Evolutionary conservation across 495 filamentous ascomycete genomes (phyloP).

Genomic region (Clohesyomyces aquaticus): DNA sequence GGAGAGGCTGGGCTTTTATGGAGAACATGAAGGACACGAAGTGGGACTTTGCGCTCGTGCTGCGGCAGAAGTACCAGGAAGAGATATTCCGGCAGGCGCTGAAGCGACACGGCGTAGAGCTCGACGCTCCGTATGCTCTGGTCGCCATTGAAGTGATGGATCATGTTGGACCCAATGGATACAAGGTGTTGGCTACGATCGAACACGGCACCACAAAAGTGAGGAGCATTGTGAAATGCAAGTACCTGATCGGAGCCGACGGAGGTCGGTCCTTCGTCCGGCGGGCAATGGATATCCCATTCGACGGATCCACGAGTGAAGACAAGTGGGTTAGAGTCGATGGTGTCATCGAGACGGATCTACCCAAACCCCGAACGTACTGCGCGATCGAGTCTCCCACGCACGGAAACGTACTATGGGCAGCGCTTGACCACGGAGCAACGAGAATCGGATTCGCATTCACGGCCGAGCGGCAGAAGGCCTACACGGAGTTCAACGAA

Average conservation of each 20-base stretch:
- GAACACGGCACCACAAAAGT: conserved; percentile 37
- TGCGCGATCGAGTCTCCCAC: conserved; percentile 56
- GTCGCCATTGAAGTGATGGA: conserved; percentile 43
- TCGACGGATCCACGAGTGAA: conserved; percentile 52
- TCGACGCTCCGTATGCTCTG: conserved; percentile 43
- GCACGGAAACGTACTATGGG: conserved; percentile 58
- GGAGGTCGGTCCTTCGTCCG: conserved; percentile 54
- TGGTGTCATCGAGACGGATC: conserved; percentile 54
- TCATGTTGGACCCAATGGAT: conserved; percentile 30
- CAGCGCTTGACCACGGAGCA: conserved; percentile 53
- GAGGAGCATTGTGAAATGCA: conserved; percentile 42
- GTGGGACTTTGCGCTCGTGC: conserved; percentile 52
- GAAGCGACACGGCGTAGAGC: conserved; percentile 35
- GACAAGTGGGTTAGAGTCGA: conserved; percentile 58
- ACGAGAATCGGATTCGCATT: conserved; percentile 61
- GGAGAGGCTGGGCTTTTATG: conserved; percentile 48
- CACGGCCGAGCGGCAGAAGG: conserved; percentile 52
- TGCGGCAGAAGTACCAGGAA: conserved; percentile 52
- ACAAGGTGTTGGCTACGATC: conserved; percentile 40
- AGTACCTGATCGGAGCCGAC: conserved; percentile 56
- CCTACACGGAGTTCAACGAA: conserved; percentile 49
- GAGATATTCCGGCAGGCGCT: conserved; percentile 48
- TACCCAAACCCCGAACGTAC: conserved; percentile 55
- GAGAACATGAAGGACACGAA: conserved; percentile 50
- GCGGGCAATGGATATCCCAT: conserved; percentile 49